Conservation (phyloP, 2,329 filamentous ascomycete species). For the Cladosporium phlei region DNA sequence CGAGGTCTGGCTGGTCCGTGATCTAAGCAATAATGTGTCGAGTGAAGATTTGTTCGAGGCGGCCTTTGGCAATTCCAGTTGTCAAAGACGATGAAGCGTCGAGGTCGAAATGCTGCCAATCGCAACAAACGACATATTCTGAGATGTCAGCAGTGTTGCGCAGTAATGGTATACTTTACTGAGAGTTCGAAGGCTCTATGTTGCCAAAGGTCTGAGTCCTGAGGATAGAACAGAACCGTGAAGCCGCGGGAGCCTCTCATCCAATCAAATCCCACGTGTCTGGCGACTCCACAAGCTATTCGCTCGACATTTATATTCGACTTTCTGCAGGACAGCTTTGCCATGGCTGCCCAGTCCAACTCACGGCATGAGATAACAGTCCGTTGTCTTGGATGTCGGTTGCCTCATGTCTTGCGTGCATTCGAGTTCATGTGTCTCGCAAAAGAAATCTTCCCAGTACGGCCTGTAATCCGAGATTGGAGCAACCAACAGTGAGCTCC, state of each 20-base stretch:
- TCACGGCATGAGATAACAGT: conserved; percentile 1
- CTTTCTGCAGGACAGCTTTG: background rate
- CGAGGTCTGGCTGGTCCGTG: background rate
- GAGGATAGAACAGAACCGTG: too few relatives aligned
- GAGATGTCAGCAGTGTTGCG: too few relatives aligned
- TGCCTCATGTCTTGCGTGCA: too few relatives aligned
- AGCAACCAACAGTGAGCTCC: too few relatives aligned
- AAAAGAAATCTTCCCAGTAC: too few relatives aligned
- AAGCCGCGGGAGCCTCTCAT: background rate
- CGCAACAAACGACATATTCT: background rate
- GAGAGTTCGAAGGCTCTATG: conserved; percentile 3
- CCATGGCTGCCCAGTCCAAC: conserved; percentile 6
- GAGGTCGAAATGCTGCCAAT: background rate
- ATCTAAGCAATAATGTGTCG: background rate
- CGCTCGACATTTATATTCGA: background rate
- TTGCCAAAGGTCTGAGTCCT: background rate
- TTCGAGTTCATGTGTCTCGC: too few relatives aligned
- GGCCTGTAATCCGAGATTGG: too few relatives aligned
- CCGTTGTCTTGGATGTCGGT: conserved; percentile 9
- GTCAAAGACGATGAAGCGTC: background rate
- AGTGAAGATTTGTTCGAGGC: background rate
- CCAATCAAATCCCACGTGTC: conserved; percentile 5
- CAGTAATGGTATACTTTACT: background rate
- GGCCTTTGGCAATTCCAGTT: too few relatives aligned
- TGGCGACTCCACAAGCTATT: too few relatives aligned